Conservation (phyloP, 768 basidiomycete genomes). For the Auricularia sp. region DNA sequence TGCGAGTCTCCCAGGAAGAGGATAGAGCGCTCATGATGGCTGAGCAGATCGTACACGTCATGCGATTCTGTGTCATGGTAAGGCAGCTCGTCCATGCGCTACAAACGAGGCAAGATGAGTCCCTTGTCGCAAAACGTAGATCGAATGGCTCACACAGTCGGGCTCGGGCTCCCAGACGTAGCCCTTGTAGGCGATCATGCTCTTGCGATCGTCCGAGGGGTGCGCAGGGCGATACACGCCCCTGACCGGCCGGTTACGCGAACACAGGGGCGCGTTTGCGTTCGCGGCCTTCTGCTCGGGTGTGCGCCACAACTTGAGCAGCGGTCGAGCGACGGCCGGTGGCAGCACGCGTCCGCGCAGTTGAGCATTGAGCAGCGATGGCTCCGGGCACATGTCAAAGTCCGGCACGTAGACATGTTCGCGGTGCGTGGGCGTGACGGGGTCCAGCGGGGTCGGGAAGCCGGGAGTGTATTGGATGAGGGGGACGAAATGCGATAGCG, state of each 20-base stretch:
- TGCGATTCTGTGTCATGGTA: neutral
- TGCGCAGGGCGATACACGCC: neutral
- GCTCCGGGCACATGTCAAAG: neutral
- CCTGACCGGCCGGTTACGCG: neutral
- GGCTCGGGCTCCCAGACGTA: constrained; percentile 1
- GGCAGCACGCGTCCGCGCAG: neutral
- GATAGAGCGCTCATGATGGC: neutral
- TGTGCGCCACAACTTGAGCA: neutral
- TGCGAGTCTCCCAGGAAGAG: neutral
- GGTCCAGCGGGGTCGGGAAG: neutral
- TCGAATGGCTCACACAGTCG: neutral
- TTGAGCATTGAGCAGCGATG: neutral
- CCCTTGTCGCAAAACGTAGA: neutral
- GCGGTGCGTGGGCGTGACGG: neutral
- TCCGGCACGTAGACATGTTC: neutral
- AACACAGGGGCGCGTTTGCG: neutral
- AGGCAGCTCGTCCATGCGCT: neutral
- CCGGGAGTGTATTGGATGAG: neutral
- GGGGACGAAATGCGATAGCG: neutral
- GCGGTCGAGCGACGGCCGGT: neutral
- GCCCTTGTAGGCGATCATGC: neutral
- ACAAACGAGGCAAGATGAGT: neutral
- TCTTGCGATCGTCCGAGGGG: neutral
- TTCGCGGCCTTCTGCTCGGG: neutral
- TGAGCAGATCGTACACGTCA: neutral